These are phyloP conservation scores for Apium graveolens DNA, from an alignment of 129 eudicot species.

Conservation along the genomic window DNA sequence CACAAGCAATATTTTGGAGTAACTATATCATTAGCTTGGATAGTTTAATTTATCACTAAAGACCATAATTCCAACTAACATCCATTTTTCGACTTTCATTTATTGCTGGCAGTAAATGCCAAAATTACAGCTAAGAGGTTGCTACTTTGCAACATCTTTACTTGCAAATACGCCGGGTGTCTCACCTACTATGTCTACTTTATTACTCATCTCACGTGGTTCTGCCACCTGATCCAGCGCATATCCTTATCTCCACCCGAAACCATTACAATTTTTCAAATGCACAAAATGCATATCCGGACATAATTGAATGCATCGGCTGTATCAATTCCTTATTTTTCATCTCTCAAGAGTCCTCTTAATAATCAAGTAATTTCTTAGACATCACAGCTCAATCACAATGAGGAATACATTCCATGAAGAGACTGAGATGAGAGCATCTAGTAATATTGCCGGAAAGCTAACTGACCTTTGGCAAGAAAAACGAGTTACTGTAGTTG, in stretches of 20 bases:
- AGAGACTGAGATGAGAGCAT: slow-evolving; percentile 26
- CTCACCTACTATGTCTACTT: slow-evolving; percentile 20
- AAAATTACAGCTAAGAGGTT: slow-evolving; percentile 37
- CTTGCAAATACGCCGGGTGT: slow-evolving; percentile 52
- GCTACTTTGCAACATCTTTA: slow-evolving; percentile 34
- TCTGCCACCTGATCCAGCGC: slow-evolving; percentile 27
- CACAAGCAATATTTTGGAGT: not conserved
- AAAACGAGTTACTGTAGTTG: slow-evolving; percentile 44
- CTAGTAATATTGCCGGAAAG: slow-evolving; percentile 28
- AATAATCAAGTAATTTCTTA: not conserved
- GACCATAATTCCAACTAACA: not conserved
- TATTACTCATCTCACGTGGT: slow-evolving; percentile 28
- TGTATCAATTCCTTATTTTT: slow-evolving; percentile 7
- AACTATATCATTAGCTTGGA: slow-evolving; percentile 16
- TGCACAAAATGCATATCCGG: slow-evolving; percentile 17
- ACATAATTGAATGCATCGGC: slow-evolving; percentile 8
- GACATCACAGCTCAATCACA: slow-evolving; percentile 9
- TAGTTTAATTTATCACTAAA: slow-evolving; percentile 13
- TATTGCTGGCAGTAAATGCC: slow-evolving; percentile 38
- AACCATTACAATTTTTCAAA: slow-evolving; percentile 28
- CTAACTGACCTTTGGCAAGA: slow-evolving; percentile 40
- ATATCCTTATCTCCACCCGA: slow-evolving; percentile 31
- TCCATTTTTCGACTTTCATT: slow-evolving; percentile 16
- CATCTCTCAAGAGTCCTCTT: slow-evolving; percentile 5
- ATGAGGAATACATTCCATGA: slow-evolving; percentile 45